Percentiles rank a stretch among this genome's conserved stretches.
Conservation (phyloP, 192 early-diverging fungal genomes). For the Spizellomyces punctatus region DNA sequence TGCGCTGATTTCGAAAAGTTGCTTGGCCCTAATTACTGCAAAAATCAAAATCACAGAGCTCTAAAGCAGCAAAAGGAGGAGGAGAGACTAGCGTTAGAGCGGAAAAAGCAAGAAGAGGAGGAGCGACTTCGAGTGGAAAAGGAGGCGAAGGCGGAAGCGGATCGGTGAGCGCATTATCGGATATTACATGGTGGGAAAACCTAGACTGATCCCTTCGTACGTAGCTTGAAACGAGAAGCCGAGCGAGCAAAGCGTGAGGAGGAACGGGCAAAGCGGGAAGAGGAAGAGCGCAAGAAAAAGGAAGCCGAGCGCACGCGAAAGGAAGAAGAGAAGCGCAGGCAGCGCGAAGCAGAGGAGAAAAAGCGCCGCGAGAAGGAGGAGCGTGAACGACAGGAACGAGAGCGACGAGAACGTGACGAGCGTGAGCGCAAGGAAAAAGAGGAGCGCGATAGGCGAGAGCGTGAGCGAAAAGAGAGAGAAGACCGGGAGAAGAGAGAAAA, state of each 20-base stretch:
- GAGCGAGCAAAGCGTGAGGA: conserved; percentile 41
- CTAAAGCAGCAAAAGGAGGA: conserved; percentile 73
- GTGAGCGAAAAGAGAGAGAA: conserved; percentile 52
- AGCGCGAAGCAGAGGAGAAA: conserved; percentile 45
- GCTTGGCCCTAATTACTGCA: background rate
- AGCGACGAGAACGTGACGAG: conserved; percentile 48
- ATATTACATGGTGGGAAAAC: too few species aligned
- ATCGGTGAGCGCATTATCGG: conserved; percentile 24
- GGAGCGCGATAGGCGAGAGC: conserved; percentile 53
- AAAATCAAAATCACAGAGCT: conserved; percentile 42
- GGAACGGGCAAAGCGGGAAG: conserved; percentile 35
- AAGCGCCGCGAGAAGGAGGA: conserved; percentile 44
- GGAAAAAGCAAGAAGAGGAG: conserved; percentile 39
- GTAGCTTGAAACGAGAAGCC: conserved; percentile 52
- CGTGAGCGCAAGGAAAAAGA: conserved; percentile 58
- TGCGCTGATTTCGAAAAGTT: background rate
- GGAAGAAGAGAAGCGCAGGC: conserved; percentile 61
- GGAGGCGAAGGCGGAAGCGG: conserved; percentile 43
- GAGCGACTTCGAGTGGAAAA: conserved; percentile 43
- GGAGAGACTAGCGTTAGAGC: conserved; percentile 60
- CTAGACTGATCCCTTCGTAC: too few species aligned
- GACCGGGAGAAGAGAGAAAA: conserved; percentile 36
- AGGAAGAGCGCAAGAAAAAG: conserved; percentile 54
- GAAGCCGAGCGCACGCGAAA: conserved; percentile 59
- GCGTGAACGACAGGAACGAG: conserved; percentile 55